These are phyloP conservation scores for Aspergillus versicolor DNA, from an alignment of 2,329 filamentous ascomycete genomes.

Conservation along the genomic window DNA sequence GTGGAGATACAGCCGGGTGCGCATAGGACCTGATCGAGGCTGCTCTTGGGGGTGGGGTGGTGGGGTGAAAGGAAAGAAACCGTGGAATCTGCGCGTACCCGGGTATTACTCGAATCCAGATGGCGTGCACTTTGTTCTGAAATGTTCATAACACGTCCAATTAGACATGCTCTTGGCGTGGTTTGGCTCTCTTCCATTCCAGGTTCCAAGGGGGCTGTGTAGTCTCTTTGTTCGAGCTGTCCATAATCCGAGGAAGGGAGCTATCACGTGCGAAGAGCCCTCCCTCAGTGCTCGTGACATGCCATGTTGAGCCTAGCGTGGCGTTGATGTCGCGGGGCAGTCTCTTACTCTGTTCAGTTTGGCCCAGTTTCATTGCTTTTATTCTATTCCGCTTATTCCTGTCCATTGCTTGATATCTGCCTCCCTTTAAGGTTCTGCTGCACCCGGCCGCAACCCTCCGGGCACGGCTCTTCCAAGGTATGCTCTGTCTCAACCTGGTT, in stretches of 20 bases:
- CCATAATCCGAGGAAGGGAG: background rate
- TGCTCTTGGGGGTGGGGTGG: slow-evolving; percentile 6
- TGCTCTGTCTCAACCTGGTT: background rate
- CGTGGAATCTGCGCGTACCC: background rate
- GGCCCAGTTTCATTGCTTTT: background rate
- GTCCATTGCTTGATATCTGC: background rate
- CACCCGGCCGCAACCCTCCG: background rate
- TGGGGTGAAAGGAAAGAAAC: background rate
- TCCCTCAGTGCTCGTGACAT: background rate
- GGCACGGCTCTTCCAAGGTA: background rate
- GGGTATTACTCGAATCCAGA: background rate
- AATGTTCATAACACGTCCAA: background rate
- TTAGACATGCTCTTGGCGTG: background rate
- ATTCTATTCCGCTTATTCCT: background rate
- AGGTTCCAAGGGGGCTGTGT: too few relatives aligned
- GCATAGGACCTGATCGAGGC: background rate
- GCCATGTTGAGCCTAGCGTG: background rate
- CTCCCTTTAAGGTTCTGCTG: background rate
- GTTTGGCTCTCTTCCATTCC: background rate
- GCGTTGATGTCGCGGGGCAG: background rate
- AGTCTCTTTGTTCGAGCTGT: background rate
- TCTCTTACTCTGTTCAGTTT: background rate
- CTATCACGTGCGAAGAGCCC: background rate
- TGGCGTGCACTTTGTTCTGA: background rate
- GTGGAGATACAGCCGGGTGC: background rate